Evolutionary conservation across 2,329 filamentous ascomycete genomes (phyloP), one percentile per base, ranked within the genome.

Genomic region (Huntiella moniliformis): DNA sequence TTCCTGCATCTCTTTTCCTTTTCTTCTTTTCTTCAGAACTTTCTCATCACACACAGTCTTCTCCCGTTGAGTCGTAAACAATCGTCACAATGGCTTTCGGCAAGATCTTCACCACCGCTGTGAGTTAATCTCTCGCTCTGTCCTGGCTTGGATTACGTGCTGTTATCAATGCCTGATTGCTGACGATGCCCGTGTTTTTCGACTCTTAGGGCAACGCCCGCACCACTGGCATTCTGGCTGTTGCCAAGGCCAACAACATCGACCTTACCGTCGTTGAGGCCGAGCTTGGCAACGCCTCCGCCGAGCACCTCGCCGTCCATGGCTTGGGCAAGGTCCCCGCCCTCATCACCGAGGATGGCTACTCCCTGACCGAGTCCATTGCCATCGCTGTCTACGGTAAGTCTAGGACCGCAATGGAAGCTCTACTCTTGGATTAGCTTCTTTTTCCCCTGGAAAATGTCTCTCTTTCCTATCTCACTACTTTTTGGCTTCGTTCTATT

Each of bases 321-420:
- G 76, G 78, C 60, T 80, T 94, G 53, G 81, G 81, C 68, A 92
- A 88, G 74, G 72, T 96, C 60, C 91, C 91, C 54, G 81, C 86
- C 60, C 96, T 98, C 62, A 74, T 88, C 59, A 87, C 87, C 62
- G 72, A 79, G 60, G 91, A 98, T 67, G 88, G 87, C 65, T 96
- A 82, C 67, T 70, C 77, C 58, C 77, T 98, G 57, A 79, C 75
- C 53, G 91, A 98, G 79, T 73, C 65, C 67, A 87, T 96, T 58
- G 91, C 91, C 65, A 88, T 98, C 60, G 84, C 86, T 62, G 83
- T 98, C 71, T 98, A 96, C 74, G 69, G 91, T 98, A 83, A 60
- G 88, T 85, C 38, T 47, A 28, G 46, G n/a, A 45, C 31, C 22
- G 10, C 22, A 6, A 28, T 28, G 12, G 17, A 18, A 16, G 38